Percentiles rank a stretch among this genome's conserved stretches.
phyloP scores from a whole-genome alignment of 495 filamentous ascomycete genomes.

The Aspergillus bertholletiae region DNA sequence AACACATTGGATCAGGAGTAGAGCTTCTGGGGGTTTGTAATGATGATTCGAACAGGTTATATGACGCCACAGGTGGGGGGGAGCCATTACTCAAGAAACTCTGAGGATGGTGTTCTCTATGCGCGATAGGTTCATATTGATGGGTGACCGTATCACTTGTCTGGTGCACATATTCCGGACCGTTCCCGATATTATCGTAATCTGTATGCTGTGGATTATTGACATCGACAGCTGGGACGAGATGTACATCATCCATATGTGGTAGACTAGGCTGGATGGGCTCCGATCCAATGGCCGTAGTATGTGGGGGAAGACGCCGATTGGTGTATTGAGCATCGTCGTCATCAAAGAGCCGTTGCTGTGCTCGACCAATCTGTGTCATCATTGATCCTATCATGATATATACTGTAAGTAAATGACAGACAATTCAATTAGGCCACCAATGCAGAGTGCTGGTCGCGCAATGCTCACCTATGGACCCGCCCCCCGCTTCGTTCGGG shows the following conservation, averaged over 20 bases:
- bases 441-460: not conserved
- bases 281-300: not conserved
- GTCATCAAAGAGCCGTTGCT: conserved; percentile 34
- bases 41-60: conserved; percentile 27
- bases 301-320: not conserved
- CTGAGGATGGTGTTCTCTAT: not conserved
- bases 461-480: conserved; percentile 35
- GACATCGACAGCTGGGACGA: not conserved
- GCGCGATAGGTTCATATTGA: not conserved
- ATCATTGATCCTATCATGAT: conserved; percentile 34
- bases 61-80: conserved; percentile 14
- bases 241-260: not conserved
- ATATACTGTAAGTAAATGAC: not conserved
- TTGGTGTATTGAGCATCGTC: conserved; percentile 22
- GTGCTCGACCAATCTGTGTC: conserved; percentile 37
- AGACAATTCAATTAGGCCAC: not conserved
- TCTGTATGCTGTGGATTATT: not conserved
- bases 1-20: conserved; percentile 3
- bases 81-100: not conserved
- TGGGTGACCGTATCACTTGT: not conserved
- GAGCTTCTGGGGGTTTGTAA: conserved; percentile 3
- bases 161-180: not conserved
- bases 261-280: not conserved
- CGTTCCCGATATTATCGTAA: not conserved
- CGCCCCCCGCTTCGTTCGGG: conserved; percentile 24